phyloP scores from a whole-genome alignment of 495 filamentous ascomycete species.

The Mycothermus thermophilus region DNA sequence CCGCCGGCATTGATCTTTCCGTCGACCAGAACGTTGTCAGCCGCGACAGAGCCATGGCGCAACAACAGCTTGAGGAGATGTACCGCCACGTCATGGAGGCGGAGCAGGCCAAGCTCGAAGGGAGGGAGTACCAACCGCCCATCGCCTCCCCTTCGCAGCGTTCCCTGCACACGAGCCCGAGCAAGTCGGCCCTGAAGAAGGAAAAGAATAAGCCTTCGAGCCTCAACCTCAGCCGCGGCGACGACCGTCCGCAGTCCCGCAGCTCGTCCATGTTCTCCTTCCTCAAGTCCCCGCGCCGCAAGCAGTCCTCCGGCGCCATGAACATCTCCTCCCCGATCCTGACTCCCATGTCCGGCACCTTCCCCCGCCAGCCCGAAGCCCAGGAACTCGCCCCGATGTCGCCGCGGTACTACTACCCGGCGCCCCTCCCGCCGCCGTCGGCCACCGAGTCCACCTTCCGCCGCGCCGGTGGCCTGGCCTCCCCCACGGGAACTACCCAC shows the following conservation, averaged over 20 bases:
- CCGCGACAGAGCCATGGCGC: constrained; percentile 54
- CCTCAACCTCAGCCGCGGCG: constrained; percentile 27
- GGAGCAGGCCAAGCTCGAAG: constrained; percentile 48
- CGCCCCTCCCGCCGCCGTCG: constrained; percentile 32
- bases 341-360: constrained; percentile 39
- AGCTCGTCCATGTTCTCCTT: constrained; percentile 38
- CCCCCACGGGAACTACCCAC: constrained; percentile 6
- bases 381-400: constrained; percentile 39
- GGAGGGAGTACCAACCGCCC: constrained; percentile 25
- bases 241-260: constrained; percentile 34
- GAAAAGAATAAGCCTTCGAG: constrained; percentile 33
- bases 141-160: constrained; percentile 20
- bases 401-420: constrained; percentile 35
- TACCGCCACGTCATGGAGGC: constrained; percentile 88
- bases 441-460: constrained; percentile 30
- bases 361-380: constrained; percentile 31
- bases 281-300: constrained; percentile 37
- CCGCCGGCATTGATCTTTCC: constrained; percentile 24
- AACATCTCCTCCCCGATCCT: constrained; percentile 42
- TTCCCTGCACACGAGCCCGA: constrained; percentile 13
- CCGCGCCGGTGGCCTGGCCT: constrained; percentile 7
- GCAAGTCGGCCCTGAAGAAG: constrained; percentile 12
- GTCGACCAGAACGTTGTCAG: constrained; percentile 67
- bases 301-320: constrained; percentile 21
- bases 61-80: constrained; percentile 73